Base-by-base conservation (phyloP, 2,329 filamentous ascomycete genomes). In the Sporothrix globosa region DNA sequence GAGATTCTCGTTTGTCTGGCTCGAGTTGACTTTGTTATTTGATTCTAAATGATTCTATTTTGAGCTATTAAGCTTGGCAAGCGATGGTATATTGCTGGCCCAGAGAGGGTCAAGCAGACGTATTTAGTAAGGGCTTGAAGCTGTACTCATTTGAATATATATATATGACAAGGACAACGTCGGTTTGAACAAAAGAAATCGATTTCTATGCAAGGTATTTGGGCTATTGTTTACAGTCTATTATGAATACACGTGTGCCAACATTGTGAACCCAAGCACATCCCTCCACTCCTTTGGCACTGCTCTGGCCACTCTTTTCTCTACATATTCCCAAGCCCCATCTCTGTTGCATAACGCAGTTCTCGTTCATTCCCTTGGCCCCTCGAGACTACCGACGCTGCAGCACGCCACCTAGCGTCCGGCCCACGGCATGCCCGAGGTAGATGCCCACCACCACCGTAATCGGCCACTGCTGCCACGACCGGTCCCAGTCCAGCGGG, bases 381-480 rank as follows among this genome's bases (percentile, higher is more conserved):
- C n/a, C 44, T 24, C 78, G 83, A 48, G 84, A 85, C 74, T 82
- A 84, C 7, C 82, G 79, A 24, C 69, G 60, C 67, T 69, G 66
- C 71, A 86, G 66, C 1, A 80, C 82, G 2, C 86, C 86, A 0
- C 90, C 89, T 21, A 88, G 74, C 69, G 88, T 76, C 77, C 91
- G 90, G 1, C 93, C 93, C 14, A 92, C 74, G 0, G 88, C 84
- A 79, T 92, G 93, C 0, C 96, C 96, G 6, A 88, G 81, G 80
- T 97, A 98, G 21, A 91, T 85, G 2, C 96, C 96, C 1, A 87
- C 89, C 4, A 98, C 81, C 71, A 99, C 91, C 0, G 96, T 99
- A 63, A 98, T 90, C 0, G 96, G 96, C 92, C 95, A 99, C 79
- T 91, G 92, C 86, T 99, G 96, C 96, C 96, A 99, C 75, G 97